These are phyloP conservation scores for Pecoramyces ruminantium DNA, from an alignment of 192 early-diverging fungal species.

Conservation along the genomic window DNA sequence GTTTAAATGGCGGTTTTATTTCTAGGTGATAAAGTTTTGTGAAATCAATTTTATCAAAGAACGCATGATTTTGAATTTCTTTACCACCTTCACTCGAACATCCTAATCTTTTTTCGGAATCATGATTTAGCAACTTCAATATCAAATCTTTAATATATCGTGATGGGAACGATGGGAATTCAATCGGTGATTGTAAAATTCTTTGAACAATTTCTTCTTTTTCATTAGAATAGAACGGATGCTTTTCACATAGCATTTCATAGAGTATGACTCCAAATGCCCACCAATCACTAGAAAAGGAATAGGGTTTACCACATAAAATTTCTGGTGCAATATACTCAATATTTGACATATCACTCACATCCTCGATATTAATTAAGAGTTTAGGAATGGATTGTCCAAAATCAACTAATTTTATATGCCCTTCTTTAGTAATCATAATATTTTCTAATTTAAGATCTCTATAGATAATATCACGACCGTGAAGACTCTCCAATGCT, in stretches of 20 bases:
- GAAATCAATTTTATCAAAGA: constrained; percentile 23
- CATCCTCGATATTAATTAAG: background rate
- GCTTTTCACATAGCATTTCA: constrained; percentile 31
- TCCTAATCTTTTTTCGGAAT: constrained; percentile 13
- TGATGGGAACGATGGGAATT: constrained; percentile 16
- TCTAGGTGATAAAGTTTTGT: constrained; percentile 19
- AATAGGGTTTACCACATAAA: constrained; percentile 16
- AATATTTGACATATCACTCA: background rate
- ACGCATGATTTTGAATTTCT: constrained; percentile 18
- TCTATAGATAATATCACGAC: constrained; percentile 28
- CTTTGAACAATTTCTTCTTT: constrained; percentile 17
- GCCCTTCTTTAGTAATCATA: constrained; percentile 23
- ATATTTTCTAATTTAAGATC: constrained; percentile 42
- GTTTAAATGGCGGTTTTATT: constrained; percentile 19
- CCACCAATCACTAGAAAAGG: constrained; percentile 33
- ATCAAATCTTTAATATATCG: constrained; percentile 12
- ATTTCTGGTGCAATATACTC: constrained; percentile 24
- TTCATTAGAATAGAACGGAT: constrained; percentile 28
- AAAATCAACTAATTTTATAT: constrained; percentile 36
- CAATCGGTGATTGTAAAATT: constrained; percentile 15
- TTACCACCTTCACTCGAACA: constrained; percentile 4
- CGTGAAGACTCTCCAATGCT: constrained; percentile 23
- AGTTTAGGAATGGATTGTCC: constrained; percentile 8
- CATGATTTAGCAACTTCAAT: constrained; percentile 9
- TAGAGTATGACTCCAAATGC: constrained; percentile 30